Conservation (phyloP, 2,329 filamentous ascomycete genomes). For the Fusarium beomiforme region DNA sequence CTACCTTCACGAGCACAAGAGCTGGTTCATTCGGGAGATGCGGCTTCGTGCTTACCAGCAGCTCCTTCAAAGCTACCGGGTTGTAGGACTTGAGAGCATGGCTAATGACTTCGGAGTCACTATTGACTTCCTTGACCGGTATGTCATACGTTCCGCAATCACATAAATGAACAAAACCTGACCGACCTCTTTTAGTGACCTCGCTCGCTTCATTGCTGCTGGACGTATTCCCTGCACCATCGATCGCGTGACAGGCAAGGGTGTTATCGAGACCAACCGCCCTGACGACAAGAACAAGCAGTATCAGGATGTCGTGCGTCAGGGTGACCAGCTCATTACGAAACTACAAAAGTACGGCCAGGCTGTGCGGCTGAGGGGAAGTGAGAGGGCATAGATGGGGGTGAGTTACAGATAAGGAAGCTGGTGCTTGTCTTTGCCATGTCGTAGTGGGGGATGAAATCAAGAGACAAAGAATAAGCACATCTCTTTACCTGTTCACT, state of each 20-base stretch:
- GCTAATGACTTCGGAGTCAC: slow-evolving; percentile 96
- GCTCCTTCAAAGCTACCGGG: slow-evolving; percentile 94
- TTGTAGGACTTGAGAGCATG: slow-evolving; percentile 98
- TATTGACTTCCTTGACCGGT: slow-evolving; percentile 95
- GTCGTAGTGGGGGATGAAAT: slow-evolving; percentile 10
- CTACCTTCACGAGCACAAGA: slow-evolving; percentile 94
- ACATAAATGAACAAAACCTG: background rate
- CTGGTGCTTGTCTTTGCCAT: slow-evolving; percentile 21
- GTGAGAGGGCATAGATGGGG: slow-evolving; percentile 74
- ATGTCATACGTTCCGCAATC: slow-evolving; percentile 49
- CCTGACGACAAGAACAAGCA: slow-evolving; percentile 99
- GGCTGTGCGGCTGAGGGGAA: slow-evolving; percentile 91
- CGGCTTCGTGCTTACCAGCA: slow-evolving; percentile 95
- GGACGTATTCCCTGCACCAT: slow-evolving; percentile 97
- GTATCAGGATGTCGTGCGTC: slow-evolving; percentile 97
- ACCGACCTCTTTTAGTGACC: slow-evolving; percentile 68
- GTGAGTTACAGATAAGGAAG: background rate
- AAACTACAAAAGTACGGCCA: slow-evolving; percentile 99
- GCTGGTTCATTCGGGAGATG: slow-evolving; percentile 99
- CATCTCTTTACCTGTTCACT: slow-evolving; percentile 33
- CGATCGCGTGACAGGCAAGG: slow-evolving; percentile 94
- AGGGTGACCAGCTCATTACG: slow-evolving; percentile 96
- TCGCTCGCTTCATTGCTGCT: slow-evolving; percentile 95
- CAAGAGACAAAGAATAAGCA: slow-evolving; percentile 13
- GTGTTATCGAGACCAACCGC: slow-evolving; percentile 97